Conservation (phyloP, 441 rosid genomes). For the Brassica hybrid region DNA sequence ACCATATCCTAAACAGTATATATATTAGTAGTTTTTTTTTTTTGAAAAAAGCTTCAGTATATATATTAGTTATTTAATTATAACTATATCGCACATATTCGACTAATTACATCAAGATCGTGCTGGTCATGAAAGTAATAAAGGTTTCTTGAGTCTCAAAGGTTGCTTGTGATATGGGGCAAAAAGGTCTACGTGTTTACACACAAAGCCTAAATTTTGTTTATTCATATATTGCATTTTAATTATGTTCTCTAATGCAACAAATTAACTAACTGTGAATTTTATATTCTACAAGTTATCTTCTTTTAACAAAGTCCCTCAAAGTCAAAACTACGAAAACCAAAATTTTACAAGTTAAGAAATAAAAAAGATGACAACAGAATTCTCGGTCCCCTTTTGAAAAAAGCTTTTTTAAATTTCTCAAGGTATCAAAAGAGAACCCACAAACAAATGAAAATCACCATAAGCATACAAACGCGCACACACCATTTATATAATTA, state of each 20-base stretch:
- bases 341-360: neutral
- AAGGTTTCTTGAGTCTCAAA: constrained; percentile 37
- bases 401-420: neutral
- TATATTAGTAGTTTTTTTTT: too few species aligned
- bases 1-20: too few species aligned
- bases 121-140: constrained; percentile 29
- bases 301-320: constrained; percentile 10
- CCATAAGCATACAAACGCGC: neutral
- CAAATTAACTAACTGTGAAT: too few species aligned
- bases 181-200: constrained; percentile 43
- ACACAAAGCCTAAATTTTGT: constrained; percentile 36
- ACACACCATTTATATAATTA: neutral
- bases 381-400: neutral
- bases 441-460: neutral
- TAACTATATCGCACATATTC: neutral
- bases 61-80: neutral
- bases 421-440: neutral
- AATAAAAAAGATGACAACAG: constrained; percentile 22
- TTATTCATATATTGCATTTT: neutral
- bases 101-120: constrained; percentile 18
- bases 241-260: constrained; percentile 31
- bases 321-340: constrained; percentile 33
- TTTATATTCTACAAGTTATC: constrained; percentile 34
- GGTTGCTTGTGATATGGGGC: constrained; percentile 41
- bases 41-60: neutral